A percentile compares a stretch with the other conserved stretches of the same genome.
Evolutionary conservation across 257 asterid genomes (phyloP).

Genomic region (Asclepias syriaca): DNA sequence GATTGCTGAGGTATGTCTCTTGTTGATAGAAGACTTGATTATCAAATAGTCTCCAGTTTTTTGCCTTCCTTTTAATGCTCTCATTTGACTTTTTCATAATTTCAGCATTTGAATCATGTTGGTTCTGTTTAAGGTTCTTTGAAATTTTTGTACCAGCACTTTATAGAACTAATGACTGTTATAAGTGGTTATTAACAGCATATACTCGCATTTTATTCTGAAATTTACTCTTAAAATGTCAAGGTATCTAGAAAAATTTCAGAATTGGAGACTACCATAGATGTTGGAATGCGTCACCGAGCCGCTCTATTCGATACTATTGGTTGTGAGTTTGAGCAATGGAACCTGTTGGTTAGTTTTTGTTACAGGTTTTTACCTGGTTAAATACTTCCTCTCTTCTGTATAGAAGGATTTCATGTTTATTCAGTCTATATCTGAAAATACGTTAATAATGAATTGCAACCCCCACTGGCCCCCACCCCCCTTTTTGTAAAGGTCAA

Average conservation of each 20-base stretch:
- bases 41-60: background rate
- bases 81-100: background rate
- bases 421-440: background rate
- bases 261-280: slow-evolving; percentile 55
- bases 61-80: background rate
- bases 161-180: too few species aligned
- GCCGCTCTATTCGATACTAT: slow-evolving; percentile 42
- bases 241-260: slow-evolving; percentile 60
- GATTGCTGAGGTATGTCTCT: slow-evolving; percentile 41
- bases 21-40: background rate
- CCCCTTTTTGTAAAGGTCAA: slow-evolving; percentile 36
- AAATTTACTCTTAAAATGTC: slow-evolving; percentile 16
- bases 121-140: background rate
- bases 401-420: background rate
- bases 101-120: background rate
- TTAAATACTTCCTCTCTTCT: background rate
- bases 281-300: slow-evolving; percentile 42
- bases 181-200: background rate
- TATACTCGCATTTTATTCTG: background rate
- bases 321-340: slow-evolving; percentile 44
- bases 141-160: too few species aligned
- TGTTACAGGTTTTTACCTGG: background rate
- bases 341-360: slow-evolving; percentile 55
- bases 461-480: background rate
- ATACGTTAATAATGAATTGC: slow-evolving; percentile 2